Evolutionary conservation across 2,329 filamentous ascomycete species (phyloP).

Genomic region (Mollisia scopiformis): DNA sequence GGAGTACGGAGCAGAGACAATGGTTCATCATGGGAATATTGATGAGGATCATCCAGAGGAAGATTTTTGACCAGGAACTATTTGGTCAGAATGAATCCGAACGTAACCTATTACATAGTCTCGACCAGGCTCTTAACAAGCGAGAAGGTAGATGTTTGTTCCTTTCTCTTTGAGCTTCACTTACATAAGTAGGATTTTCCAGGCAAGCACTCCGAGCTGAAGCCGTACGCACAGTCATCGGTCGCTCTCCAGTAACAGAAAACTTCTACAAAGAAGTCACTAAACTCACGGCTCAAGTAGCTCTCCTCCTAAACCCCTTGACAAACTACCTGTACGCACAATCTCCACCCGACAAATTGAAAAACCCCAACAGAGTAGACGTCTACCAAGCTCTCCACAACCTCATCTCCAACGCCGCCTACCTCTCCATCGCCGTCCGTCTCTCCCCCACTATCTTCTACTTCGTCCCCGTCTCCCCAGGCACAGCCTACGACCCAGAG

Average conservation of each 20-base stretch:
- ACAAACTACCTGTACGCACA: constrained; percentile 25
- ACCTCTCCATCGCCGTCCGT: constrained; percentile 28
- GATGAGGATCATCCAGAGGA: constrained; percentile 23
- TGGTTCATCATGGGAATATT: constrained; percentile 31
- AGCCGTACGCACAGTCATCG: constrained; percentile 25
- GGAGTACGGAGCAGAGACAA: constrained; percentile 23
- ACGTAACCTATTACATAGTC: constrained; percentile 22
- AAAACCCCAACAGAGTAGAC: constrained; percentile 11
- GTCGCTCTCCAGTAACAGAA: constrained; percentile 17
- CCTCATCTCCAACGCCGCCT: constrained; percentile 30
- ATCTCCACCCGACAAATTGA: background rate
- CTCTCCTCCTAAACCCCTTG: constrained; percentile 36
- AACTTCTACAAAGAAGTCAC: constrained; percentile 48
- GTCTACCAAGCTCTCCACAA: constrained; percentile 33
- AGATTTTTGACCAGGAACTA: constrained; percentile 30
- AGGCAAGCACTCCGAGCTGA: constrained; percentile 25
- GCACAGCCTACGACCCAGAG: constrained; percentile 19
- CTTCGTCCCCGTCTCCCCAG: constrained; percentile 19
- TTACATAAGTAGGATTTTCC: constrained; percentile 23
- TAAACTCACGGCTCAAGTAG: constrained; percentile 53
- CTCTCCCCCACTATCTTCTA: constrained; percentile 31
- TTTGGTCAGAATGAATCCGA: constrained; percentile 29
- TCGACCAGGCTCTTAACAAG: constrained; percentile 28
- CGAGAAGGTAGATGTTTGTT: constrained; percentile 24
- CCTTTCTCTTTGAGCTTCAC: background rate